Base-by-base conservation (phyloP, 225 moss, liverwort and hornwort species). In the Ulota crispa region DNA sequence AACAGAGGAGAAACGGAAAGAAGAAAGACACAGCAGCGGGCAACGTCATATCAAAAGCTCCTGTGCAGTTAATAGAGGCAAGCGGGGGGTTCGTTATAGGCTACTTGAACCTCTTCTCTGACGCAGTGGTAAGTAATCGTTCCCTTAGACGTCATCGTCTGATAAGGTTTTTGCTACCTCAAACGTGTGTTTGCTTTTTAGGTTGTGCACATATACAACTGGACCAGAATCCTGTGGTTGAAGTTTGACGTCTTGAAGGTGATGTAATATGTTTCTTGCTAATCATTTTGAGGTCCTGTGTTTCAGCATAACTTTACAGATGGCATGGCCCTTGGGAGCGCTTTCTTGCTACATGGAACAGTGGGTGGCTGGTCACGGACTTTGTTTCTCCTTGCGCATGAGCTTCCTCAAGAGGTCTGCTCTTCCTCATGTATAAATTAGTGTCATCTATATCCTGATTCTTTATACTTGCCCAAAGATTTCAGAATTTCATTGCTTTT, bases 21-120 rank as follows among this genome's bases (percentile, higher is more conserved):
- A 79, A 84, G 61, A 84, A 81, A 71, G 85, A 85, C 76, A 27
- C 71, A 68, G 55, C 41, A 73, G 43, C 55, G 47, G 50, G 64
- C 68, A 68, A 72, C 26, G 66, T 27, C 47, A 76, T 68, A 41
- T 64, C 55, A 53, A 34, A 71, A 54, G 61, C 75, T 79, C 34
- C 34, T 18, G 59, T 28, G 28, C 70, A 72, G 60, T 78, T 75
- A 56, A 68, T 71, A 60, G 82, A 84, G 62, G 67, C 84, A 62
- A 73, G 79, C 62, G 82, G 82, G 43, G 82, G 78, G 72, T 79
- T 79, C 34, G 94, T 93, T 37, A 79, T 93, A 72, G 93, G 94
- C 68, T 96, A 96, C 76, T 89, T 96, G 64, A 96, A 94, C 74
- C 94, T 96, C 73, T 93, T 96, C 83, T 96, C 96, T 55, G 96